Evolutionary conservation across 805 yeast species (phyloP).

Genomic region (Saccharomycopsis sp.): DNA sequence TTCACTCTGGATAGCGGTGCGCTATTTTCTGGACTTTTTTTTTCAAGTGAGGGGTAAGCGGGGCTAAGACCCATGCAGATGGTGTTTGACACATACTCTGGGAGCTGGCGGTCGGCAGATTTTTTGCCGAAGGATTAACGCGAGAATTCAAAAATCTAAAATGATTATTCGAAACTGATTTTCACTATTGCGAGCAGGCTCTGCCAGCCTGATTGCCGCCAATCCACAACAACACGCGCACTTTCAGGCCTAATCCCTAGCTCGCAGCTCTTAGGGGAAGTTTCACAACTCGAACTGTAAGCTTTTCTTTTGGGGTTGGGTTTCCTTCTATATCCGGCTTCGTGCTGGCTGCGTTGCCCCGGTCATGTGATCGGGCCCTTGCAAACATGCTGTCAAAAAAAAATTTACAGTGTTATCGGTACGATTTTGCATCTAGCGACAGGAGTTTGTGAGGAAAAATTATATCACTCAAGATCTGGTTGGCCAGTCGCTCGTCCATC

Average conservation of each 20-base stretch:
- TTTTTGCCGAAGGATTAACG: neutral
- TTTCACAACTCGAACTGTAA: neutral
- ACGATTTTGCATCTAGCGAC: neutral
- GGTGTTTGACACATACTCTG: neutral
- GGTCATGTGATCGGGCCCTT: neutral
- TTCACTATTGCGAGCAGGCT: too few species aligned
- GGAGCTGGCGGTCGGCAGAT: neutral
- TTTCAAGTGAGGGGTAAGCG: neutral
- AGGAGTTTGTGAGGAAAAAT: neutral
- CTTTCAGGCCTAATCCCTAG: too few species aligned
- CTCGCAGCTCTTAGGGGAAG: neutral
- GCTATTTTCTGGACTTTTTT: neutral
- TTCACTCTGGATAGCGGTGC: neutral
- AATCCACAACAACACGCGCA: neutral
- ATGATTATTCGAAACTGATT: too few species aligned
- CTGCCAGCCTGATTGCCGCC: too few species aligned
- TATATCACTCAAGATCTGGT: neutral
- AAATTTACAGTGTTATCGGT: neutral
- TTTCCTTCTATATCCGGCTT: too few species aligned
- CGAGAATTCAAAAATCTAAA: too few species aligned
- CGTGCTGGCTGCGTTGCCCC: neutral
- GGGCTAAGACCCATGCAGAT: neutral
- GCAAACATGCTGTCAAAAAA: neutral
- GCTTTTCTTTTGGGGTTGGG: too few species aligned
- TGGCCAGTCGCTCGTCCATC: too few species aligned